phyloP scores from a whole-genome alignment of 2,329 filamentous ascomycete species.

The Aspergillus floridensis region DNA sequence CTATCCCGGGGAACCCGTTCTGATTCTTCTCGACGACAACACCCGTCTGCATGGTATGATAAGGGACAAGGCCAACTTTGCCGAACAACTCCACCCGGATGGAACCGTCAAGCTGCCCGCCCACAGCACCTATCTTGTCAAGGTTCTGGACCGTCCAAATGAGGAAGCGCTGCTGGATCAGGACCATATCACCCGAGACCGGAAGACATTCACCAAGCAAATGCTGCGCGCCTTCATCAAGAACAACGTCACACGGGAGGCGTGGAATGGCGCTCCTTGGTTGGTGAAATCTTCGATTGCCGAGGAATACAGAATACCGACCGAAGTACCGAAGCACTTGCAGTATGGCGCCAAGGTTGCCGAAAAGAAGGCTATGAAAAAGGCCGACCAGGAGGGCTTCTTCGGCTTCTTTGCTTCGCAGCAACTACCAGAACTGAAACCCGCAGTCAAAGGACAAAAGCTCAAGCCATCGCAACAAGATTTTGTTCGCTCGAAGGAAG shows the following conservation, averaged over 20 bases:
- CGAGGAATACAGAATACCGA: conserved; percentile 78
- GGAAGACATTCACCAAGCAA: conserved; percentile 90
- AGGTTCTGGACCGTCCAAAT: conserved; percentile 63
- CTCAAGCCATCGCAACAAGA: conserved; percentile 51
- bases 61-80: conserved; percentile 79
- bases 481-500: conserved; percentile 45
- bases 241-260: conserved; percentile 85
- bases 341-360: conserved; percentile 76
- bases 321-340: conserved; percentile 78
- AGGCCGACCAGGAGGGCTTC: conserved; percentile 50
- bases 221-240: conserved; percentile 93
- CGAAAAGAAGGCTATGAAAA: conserved; percentile 72
- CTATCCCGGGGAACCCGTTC: conserved; percentile 82
- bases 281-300: conserved; percentile 85
- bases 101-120: conserved; percentile 66
- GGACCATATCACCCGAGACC: conserved; percentile 78
- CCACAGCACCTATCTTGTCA: conserved; percentile 77
- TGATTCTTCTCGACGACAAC: conserved; percentile 66
- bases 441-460: conserved; percentile 68
- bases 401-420: conserved; percentile 52
- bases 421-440: conserved; percentile 70
- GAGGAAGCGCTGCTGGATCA: conserved; percentile 78
- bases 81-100: conserved; percentile 58
- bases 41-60: conserved; percentile 72
- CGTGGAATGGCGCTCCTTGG: conserved; percentile 97